These are phyloP conservation scores for Candida xiaguanensis DNA, from an alignment of 805 yeast species.

Conservation along the genomic window DNA sequence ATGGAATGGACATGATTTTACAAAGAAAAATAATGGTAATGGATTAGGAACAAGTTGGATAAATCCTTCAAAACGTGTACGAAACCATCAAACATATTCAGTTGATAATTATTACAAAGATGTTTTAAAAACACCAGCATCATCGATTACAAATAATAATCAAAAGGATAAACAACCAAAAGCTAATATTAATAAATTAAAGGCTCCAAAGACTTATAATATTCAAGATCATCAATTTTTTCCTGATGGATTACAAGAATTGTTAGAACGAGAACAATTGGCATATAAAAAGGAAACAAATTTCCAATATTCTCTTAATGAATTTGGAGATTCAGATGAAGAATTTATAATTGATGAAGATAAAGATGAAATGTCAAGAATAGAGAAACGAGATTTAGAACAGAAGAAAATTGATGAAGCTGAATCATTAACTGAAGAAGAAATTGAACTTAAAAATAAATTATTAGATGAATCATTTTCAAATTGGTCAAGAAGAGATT, in stretches of 20 bases:
- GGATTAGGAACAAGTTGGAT: conserved; percentile 53
- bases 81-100: conserved; percentile 75
- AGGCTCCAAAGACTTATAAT: conserved; percentile 61
- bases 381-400: conserved; percentile 42
- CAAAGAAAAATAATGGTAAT: conserved; percentile 46
- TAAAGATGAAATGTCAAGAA: conserved; percentile 34
- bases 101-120: conserved; percentile 76
- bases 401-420: conserved; percentile 53
- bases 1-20: conserved; percentile 92
- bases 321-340: conserved; percentile 56
- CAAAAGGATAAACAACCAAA: conserved; percentile 11
- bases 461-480: conserved; percentile 56
- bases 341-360: conserved; percentile 47
- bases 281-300: conserved; percentile 58
- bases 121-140: conserved; percentile 43
- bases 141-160: background rate
- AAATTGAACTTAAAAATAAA: conserved; percentile 48
- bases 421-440: conserved; percentile 61
- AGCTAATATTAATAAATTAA: conserved; percentile 25
- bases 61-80: conserved; percentile 70
- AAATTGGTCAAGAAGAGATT: conserved; percentile 73
- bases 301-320: conserved; percentile 55
- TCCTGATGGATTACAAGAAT: conserved; percentile 47
- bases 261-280: conserved; percentile 63
- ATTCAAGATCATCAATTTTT: conserved; percentile 76